A percentile compares a stretch with the other conserved stretches of the same genome.
These are phyloP conservation scores for Neurospora sp. DNA, from an alignment of 495 filamentous ascomycete species.

Conservation along the genomic window DNA sequence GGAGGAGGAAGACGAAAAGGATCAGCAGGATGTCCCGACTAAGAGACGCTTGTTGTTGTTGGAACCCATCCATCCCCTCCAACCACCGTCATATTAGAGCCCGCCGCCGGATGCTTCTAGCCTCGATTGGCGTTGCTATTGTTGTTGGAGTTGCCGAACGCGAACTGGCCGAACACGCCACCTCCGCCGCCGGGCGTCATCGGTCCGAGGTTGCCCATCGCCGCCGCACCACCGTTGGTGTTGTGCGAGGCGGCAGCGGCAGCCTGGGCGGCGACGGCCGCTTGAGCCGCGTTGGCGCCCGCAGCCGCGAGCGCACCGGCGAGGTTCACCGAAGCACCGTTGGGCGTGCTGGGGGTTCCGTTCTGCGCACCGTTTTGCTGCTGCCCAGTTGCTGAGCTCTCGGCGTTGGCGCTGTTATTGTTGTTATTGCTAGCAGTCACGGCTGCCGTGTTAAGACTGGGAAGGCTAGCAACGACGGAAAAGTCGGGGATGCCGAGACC, in stretches of 20 bases:
- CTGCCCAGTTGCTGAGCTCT: constrained; percentile 12
- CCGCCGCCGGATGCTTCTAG: not conserved
- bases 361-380: constrained; percentile 37
- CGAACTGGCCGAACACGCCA: constrained; percentile 51
- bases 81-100: not conserved
- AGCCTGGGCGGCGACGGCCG: not conserved
- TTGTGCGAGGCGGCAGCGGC: constrained; percentile 28
- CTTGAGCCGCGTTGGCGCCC: not conserved
- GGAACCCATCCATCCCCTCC: not conserved
- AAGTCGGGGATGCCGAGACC: constrained; percentile 56
- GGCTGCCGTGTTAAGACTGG: constrained; percentile 16
- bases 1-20: not conserved
- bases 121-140: constrained; percentile 1
- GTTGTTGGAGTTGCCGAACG: constrained; percentile 29
- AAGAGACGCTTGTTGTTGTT: not conserved
- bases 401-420: not conserved
- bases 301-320: constrained; percentile 51
- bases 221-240: constrained; percentile 24
- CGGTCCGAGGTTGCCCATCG: constrained; percentile 39
- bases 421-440: not conserved
- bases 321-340: constrained; percentile 40
- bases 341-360: constrained; percentile 65
- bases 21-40: not conserved
- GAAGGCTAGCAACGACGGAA: constrained; percentile 34
- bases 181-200: constrained; percentile 61